Conservation (phyloP, 305 asterid genomes). For the Fraxinus paxiana region DNA sequence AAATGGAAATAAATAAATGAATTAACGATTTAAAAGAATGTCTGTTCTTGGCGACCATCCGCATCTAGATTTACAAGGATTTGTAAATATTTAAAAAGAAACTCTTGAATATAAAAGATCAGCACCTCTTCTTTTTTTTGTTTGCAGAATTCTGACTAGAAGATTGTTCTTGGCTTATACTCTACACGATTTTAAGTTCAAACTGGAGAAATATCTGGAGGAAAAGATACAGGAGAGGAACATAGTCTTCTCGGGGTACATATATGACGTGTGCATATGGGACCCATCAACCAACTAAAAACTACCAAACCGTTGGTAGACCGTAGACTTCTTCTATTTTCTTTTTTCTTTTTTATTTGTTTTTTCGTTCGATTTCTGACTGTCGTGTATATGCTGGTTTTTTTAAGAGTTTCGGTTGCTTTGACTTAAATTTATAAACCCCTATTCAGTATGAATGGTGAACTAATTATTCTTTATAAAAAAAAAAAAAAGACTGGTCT, state of each 20-base stretch:
- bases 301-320: constrained; percentile 12
- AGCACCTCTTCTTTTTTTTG: not conserved
- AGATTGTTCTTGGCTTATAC: not conserved
- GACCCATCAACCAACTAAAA: constrained; percentile 28
- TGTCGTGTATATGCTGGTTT: not conserved
- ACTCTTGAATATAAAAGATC: constrained; percentile 23
- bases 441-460: not conserved
- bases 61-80: constrained; percentile 22
- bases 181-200: not conserved
- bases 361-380: not conserved
- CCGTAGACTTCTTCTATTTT: not conserved
- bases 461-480: too few species aligned
- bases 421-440: not conserved
- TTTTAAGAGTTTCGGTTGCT: not conserved
- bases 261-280: constrained; percentile 18
- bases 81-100: not conserved
- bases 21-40: not conserved
- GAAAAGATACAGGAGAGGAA: not conserved
- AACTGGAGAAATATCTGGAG: not conserved
- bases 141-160: not conserved
- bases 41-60: not conserved
- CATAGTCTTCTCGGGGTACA: not conserved
- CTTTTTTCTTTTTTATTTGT: not conserved
- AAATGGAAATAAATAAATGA: not conserved
- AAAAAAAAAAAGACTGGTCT: not conserved